These are phyloP conservation scores for Podila horticola DNA, from an alignment of 192 early-diverging fungal genomes.

Conservation along the genomic window DNA sequence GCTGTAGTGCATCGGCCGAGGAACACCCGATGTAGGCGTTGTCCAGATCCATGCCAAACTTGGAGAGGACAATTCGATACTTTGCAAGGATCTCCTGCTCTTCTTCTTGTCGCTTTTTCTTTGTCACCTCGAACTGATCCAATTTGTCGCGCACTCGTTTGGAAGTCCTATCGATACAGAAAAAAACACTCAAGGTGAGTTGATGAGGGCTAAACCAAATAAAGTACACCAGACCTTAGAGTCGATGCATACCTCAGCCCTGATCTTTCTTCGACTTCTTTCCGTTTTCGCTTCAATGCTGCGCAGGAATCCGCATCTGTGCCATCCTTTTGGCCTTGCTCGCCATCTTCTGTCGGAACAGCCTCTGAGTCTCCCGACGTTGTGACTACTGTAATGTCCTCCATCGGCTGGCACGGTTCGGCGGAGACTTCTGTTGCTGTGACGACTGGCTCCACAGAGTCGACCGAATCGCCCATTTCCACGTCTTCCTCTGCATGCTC, in stretches of 20 bases:
- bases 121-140: constrained; percentile 50
- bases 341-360: neutral
- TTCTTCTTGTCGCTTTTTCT: constrained; percentile 48
- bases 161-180: constrained; percentile 23
- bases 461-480: constrained; percentile 10
- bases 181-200: no score
- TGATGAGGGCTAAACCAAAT: neutral
- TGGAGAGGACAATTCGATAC: constrained; percentile 40
- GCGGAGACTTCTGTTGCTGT: neutral
- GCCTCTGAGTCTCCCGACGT: neutral
- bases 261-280: constrained; percentile 44
- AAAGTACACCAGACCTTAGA: no score
- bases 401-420: neutral
- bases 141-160: constrained; percentile 46
- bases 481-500: constrained; percentile 11
- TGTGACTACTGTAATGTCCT: neutral
- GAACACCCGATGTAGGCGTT: constrained; percentile 23
- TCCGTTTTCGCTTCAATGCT: constrained; percentile 39
- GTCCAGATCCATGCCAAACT: constrained; percentile 47
- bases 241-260: constrained; percentile 27
- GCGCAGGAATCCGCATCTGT: constrained; percentile 21
- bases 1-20: neutral
- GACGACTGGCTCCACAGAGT: neutral
- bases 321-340: constrained; percentile 20
- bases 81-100: constrained; percentile 44